A percentile compares a stretch with the other conserved stretches of the same genome.
Evolutionary conservation across 495 filamentous ascomycete species (phyloP).

Genomic region (Platismatia glauca): DNA sequence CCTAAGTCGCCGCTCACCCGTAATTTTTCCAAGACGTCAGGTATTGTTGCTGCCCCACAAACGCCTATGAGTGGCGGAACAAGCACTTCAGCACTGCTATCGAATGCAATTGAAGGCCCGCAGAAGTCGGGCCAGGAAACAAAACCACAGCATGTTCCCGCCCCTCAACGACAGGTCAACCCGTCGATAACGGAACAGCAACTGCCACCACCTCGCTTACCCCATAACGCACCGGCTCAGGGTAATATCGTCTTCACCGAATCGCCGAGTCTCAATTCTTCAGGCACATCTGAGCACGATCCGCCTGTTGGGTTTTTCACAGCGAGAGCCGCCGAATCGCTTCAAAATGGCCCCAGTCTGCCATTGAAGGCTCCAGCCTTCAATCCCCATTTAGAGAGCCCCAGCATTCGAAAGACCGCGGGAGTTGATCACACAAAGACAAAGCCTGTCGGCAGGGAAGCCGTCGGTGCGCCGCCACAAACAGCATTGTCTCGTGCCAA

Average conservation of each 20-base stretch:
- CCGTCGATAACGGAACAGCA: constrained; percentile 18
- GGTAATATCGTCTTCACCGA: not conserved
- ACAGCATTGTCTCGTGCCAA: constrained; percentile 35
- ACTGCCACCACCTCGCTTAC: constrained; percentile 19
- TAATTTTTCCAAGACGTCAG: not conserved
- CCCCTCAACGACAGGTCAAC: constrained; percentile 24
- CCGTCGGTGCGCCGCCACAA: constrained; percentile 32
- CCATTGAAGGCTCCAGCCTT: constrained; percentile 51
- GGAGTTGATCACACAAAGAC: constrained; percentile 77
- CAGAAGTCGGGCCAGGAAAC: constrained; percentile 13
- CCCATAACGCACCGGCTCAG: not conserved
- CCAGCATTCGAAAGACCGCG: constrained; percentile 79
- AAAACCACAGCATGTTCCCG: constrained; percentile 28
- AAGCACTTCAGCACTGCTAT: not conserved
- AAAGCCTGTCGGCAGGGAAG: constrained; percentile 48
- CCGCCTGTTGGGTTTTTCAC: constrained; percentile 64
- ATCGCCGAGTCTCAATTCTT: constrained; percentile 15
- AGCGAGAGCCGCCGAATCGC: constrained; percentile 54
- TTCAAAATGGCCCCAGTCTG: constrained; percentile 31
- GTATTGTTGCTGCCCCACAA: not conserved
- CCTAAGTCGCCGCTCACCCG: not conserved
- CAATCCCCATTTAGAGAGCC: constrained; percentile 74
- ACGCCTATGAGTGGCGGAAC: constrained; percentile 1
- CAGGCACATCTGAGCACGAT: constrained; percentile 11
- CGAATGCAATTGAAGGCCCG: not conserved